Evolutionary conservation across 2,329 filamentous ascomycete genomes (phyloP).

Genomic region (Sclerotinia trifoliorum): DNA sequence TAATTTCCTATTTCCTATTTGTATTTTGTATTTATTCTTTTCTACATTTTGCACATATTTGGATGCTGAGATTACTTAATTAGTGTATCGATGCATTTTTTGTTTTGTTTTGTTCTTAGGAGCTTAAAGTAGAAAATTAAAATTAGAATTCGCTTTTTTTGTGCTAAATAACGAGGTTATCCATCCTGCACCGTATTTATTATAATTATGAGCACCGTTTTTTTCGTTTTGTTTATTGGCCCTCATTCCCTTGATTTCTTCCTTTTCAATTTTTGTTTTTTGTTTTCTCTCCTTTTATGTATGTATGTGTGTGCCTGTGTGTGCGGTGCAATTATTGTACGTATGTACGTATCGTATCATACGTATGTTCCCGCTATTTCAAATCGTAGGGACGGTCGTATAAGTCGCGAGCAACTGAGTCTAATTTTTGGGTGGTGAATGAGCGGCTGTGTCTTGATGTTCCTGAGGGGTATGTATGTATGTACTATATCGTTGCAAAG

Average conservation of each 20-base stretch:
- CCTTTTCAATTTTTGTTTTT: neutral
- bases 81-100: neutral
- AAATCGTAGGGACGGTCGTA: constrained; percentile 14
- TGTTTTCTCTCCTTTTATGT: neutral
- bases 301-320: neutral
- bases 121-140: neutral
- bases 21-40: neutral
- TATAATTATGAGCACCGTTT: neutral
- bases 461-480: neutral
- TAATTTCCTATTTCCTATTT: neutral
- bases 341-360: no score
- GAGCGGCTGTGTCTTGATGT: neutral
- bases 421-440: neutral
- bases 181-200: neutral
- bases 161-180: neutral
- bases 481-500: neutral
- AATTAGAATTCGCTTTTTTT: neutral
- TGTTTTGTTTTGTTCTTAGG: no score
- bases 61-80: no score
- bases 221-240: neutral
- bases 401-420: neutral
- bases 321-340: neutral
- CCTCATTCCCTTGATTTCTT: neutral
- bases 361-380: neutral
- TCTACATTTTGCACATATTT: neutral